Percentiles rank a stretch among this genome's conserved stretches.
phyloP scores from a whole-genome alignment of 345 rosid genomes.

The Garcia nutans region DNA sequence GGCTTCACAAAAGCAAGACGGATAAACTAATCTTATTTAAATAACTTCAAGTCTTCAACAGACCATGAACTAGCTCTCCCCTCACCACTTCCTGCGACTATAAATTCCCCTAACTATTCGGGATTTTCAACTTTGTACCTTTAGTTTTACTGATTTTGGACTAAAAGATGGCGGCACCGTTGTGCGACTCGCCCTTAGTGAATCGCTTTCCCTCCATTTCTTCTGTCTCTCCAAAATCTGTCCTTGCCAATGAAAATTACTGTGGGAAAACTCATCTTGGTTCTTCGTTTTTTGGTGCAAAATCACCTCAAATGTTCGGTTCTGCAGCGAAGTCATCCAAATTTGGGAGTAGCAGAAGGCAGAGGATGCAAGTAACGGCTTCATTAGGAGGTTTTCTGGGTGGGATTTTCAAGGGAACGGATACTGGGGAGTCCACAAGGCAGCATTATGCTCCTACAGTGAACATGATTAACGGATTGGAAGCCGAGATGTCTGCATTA shows the following conservation, averaged over 20 bases:
- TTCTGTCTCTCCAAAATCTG: slow-evolving; percentile 36
- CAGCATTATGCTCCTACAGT: slow-evolving; percentile 67
- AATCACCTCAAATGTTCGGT: slow-evolving; percentile 20
- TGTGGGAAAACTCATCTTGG: slow-evolving; percentile 29
- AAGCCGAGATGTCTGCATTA: slow-evolving; percentile 52
- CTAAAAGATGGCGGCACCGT: slow-evolving; percentile 43
- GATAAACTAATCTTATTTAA: background rate
- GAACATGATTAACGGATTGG: slow-evolving; percentile 52
- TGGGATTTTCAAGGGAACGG: slow-evolving; percentile 80
- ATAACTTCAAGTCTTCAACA: background rate
- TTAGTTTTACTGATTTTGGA: background rate
- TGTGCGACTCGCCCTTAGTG: slow-evolving; percentile 36
- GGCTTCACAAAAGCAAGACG: background rate
- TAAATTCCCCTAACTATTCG: background rate
- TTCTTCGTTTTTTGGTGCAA: slow-evolving; percentile 41
- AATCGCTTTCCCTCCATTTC: slow-evolving; percentile 41
- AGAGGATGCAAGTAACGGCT: slow-evolving; percentile 46
- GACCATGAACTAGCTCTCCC: background rate
- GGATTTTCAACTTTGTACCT: background rate
- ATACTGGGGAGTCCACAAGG: slow-evolving; percentile 84
- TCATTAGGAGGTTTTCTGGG: slow-evolving; percentile 78
- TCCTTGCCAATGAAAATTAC: slow-evolving; percentile 25
- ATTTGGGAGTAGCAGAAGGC: slow-evolving; percentile 17
- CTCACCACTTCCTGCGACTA: background rate
- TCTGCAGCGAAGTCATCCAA: slow-evolving; percentile 25